phyloP scores from a whole-genome alignment of 1,139 yeast species.

The Yamadazyma spencermartinsiae region DNA sequence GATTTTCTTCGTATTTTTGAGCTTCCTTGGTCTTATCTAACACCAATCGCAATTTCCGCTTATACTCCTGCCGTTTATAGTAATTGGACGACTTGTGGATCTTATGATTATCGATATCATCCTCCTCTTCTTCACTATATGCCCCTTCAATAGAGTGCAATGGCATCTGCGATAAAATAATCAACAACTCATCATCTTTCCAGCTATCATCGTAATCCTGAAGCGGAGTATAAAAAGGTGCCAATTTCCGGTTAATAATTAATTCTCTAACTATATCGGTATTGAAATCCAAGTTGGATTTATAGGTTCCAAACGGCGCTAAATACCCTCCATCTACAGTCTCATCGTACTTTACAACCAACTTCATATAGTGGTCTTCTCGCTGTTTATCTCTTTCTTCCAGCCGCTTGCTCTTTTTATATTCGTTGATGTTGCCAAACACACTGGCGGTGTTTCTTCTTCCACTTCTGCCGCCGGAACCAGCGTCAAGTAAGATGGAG shows the following conservation, averaged over 20 bases:
- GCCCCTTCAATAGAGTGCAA: conserved; percentile 63
- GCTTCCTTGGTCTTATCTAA: conserved; percentile 46
- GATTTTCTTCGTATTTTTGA: conserved; percentile 56
- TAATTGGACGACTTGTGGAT: conserved; percentile 52
- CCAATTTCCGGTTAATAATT: conserved; percentile 60
- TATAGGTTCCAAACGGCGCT: conserved; percentile 89
- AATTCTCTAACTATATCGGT: conserved; percentile 67
- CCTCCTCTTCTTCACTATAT: conserved; percentile 55
- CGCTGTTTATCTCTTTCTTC: conserved; percentile 53
- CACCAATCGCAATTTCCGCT: conserved; percentile 49
- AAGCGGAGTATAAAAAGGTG: conserved; percentile 90
- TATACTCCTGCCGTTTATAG: conserved; percentile 56
- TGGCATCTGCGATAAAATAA: conserved; percentile 53
- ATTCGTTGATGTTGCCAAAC: conserved; percentile 17
- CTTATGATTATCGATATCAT: conserved; percentile 57
- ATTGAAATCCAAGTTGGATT: conserved; percentile 71
- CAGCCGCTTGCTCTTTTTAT: conserved; percentile 30
- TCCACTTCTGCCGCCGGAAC: conserved; percentile 1
- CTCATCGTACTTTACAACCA: conserved; percentile 59
- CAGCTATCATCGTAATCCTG: conserved; percentile 77
- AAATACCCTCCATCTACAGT: conserved; percentile 76
- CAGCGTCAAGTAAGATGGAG: not conserved
- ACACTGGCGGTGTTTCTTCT: conserved; percentile 15
- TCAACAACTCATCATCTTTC: conserved; percentile 69
- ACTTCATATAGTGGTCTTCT: conserved; percentile 54